phyloP scores from a whole-genome alignment of 306 rosid genomes.

The Cucurbita argyrosperma region DNA sequence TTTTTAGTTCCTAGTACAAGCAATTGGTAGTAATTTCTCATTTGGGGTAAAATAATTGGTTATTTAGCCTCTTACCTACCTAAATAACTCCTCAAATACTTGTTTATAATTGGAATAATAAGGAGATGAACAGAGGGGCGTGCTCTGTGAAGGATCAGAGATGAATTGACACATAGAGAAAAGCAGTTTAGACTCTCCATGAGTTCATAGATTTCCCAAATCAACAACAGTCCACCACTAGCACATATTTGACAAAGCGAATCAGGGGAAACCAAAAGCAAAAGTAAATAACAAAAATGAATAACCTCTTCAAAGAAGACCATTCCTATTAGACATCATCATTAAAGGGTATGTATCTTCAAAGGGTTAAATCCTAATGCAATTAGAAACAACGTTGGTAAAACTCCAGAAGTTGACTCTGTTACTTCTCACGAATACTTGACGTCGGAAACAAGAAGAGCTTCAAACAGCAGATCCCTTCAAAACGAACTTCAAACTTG shows the following conservation, averaged over 20 bases:
- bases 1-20: not conserved
- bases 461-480: too few relatives aligned
- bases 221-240: not conserved
- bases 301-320: not conserved
- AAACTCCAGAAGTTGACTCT: not conserved
- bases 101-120: not conserved
- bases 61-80: not conserved
- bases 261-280: not conserved
- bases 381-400: not conserved
- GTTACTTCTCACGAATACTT: not conserved
- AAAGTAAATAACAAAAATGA: not conserved
- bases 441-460: not conserved
- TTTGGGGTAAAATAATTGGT: not conserved
- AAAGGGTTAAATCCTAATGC: not conserved
- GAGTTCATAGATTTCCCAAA: not conserved
- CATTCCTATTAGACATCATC: not conserved
- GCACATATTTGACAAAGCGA: not conserved
- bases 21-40: not conserved
- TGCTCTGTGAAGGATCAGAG: not conserved
- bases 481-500: too few relatives aligned
- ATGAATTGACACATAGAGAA: not conserved
- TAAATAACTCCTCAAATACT: not conserved
- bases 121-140: not conserved
- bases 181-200: not conserved
- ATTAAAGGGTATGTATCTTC: not conserved